phyloP scores from a whole-genome alignment of 2,329 filamentous ascomycete genomes.

The Arachnomyces sp. region DNA sequence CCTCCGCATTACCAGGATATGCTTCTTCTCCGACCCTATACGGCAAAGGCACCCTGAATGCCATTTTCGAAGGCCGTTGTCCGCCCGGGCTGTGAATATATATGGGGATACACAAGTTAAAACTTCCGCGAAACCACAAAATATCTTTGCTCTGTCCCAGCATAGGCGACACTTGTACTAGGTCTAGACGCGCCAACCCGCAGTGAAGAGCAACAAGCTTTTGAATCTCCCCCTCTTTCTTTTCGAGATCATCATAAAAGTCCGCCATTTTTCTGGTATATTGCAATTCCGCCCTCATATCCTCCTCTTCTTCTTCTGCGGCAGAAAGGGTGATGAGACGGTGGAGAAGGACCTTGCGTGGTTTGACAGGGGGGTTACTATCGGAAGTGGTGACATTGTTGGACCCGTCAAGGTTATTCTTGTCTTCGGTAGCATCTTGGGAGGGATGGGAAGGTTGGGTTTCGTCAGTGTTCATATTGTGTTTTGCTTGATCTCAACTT shows the following conservation, averaged over 20 bases:
- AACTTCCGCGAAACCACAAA: constrained; percentile 10
- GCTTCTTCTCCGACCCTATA: constrained; percentile 13
- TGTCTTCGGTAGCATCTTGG: no score
- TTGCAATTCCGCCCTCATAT: no score
- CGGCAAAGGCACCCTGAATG: constrained; percentile 10
- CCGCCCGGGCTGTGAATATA: constrained; percentile 4
- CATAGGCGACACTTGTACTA: neutral
- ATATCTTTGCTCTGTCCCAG: no score
- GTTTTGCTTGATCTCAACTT: no score
- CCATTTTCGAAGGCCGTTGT: constrained; percentile 5
- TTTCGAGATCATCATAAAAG: neutral
- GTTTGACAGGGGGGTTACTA: neutral
- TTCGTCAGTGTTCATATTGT: no score
- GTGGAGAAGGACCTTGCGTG: no score
- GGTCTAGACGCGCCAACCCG: neutral
- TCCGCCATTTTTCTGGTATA: no score
- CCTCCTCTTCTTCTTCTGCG: no score
- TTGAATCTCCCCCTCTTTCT: neutral
- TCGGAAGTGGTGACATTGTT: neutral
- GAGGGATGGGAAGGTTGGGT: no score
- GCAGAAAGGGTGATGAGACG: no score
- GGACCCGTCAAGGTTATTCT: no score
- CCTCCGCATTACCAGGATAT: constrained; percentile 15
- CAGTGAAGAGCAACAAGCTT: no score
- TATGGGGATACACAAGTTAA: constrained; percentile 12